Evolutionary conservation across 2,329 filamentous ascomycete species (phyloP).

Genomic region (Immersiporthe knoxdaviesiana): DNA sequence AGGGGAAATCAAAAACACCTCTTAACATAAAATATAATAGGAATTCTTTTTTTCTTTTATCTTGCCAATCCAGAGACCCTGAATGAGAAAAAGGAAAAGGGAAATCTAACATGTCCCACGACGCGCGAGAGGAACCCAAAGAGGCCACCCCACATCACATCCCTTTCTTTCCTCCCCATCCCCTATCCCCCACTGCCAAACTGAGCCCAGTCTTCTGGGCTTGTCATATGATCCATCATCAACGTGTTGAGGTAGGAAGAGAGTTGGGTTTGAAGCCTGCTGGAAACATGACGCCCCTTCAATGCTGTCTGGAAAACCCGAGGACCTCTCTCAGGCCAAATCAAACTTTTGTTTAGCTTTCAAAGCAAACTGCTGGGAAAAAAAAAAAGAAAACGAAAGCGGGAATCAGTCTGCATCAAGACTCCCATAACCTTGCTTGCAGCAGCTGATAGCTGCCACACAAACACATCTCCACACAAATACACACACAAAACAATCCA

Average conservation of each 20-base stretch:
- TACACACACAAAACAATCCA: background rate
- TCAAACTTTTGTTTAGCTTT: constrained; percentile 15
- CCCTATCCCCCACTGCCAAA: background rate
- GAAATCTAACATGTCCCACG: constrained; percentile 14
- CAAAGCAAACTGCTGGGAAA: constrained; percentile 13
- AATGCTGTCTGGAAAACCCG: constrained; percentile 14
- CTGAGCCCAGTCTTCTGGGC: background rate
- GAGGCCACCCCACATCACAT: constrained; percentile 1
- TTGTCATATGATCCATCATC: constrained; percentile 12
- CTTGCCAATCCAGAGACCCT: constrained; percentile 28
- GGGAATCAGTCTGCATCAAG: constrained; percentile 5
- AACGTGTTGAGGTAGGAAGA: background rate
- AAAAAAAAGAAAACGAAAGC: no score
- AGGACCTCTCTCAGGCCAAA: constrained; percentile 4
- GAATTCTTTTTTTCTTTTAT: constrained; percentile 21
- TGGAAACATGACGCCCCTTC: constrained; percentile 8
- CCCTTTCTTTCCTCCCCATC: background rate
- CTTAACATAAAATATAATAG: constrained; percentile 17
- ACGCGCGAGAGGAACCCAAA: background rate
- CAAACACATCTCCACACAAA: background rate
- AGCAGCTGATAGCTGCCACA: constrained; percentile 9
- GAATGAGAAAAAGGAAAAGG: background rate
- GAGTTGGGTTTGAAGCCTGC: background rate
- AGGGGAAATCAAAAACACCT: background rate
- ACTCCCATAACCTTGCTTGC: constrained; percentile 9